Conservation (phyloP, 148 eudicot species). For the Simmondsia chinensis region DNA sequence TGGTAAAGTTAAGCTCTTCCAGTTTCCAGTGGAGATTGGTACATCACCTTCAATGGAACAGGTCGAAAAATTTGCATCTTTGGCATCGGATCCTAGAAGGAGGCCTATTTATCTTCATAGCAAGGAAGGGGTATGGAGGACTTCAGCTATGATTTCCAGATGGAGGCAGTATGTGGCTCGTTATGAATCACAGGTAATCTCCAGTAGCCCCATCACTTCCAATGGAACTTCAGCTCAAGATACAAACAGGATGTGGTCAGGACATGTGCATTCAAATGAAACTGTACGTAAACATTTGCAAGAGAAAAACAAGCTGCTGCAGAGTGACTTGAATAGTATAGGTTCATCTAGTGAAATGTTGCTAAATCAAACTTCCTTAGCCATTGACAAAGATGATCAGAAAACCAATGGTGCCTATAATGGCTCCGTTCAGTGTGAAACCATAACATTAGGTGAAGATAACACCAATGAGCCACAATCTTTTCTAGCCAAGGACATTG, state of each 20-base stretch:
- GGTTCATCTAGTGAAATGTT: constrained; percentile 9
- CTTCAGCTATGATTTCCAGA: constrained; percentile 82
- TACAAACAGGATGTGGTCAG: constrained; percentile 11
- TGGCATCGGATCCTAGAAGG: constrained; percentile 56
- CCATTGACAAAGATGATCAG: constrained; percentile 14
- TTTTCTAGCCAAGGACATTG: constrained; percentile 18
- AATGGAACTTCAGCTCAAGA: constrained; percentile 11
- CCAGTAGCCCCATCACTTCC: constrained; percentile 14
- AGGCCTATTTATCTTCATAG: constrained; percentile 83
- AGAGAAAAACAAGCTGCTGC: constrained; percentile 17
- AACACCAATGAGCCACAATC: not conserved
- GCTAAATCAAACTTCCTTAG: constrained; percentile 10
- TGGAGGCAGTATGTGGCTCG: constrained; percentile 76
- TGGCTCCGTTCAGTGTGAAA: constrained; percentile 5
- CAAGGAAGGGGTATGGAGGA: constrained; percentile 86
- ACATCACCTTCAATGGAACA: constrained; percentile 81
- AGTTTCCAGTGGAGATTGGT: constrained; percentile 79
- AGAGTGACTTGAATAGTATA: constrained; percentile 2
- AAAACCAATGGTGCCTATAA: constrained; percentile 22
- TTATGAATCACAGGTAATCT: constrained; percentile 20
- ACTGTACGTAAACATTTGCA: constrained; percentile 12
- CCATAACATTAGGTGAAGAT: constrained; percentile 6
- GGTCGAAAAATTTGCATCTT: constrained; percentile 69
- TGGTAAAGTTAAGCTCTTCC: constrained; percentile 57
- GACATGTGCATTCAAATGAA: constrained; percentile 9